These are phyloP conservation scores for Posidonia australis DNA, from an alignment of 106 monocot species.

Conservation along the genomic window DNA sequence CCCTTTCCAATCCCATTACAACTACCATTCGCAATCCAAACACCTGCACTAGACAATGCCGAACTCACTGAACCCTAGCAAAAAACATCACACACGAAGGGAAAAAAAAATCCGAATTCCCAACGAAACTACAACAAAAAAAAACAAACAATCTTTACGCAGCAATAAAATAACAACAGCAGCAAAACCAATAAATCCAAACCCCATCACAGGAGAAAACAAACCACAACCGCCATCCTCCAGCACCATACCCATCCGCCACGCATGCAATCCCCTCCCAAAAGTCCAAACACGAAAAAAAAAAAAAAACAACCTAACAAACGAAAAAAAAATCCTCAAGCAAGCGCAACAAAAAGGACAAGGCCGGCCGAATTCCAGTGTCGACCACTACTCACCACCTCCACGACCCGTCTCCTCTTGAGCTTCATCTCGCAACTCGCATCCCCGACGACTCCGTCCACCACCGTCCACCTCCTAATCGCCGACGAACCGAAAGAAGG, in stretches of 20 bases:
- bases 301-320: background rate
- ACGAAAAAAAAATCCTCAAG: background rate
- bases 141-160: background rate
- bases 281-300: no score
- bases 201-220: background rate
- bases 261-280: background rate
- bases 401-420: conserved; percentile 35
- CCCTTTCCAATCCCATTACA: no score
- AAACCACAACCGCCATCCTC: background rate
- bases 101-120: background rate
- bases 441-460: conserved; percentile 16
- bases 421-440: conserved; percentile 44
- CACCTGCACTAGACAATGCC: no score
- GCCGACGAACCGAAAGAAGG: background rate
- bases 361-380: background rate
- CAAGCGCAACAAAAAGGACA: background rate
- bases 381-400: conserved; percentile 29
- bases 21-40: no score
- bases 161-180: background rate
- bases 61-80: no score
- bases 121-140: background rate
- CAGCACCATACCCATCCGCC: background rate
- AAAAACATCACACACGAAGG: no score
- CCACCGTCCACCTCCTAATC: background rate
- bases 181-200: background rate